A percentile compares a stretch with the other conserved stretches of the same genome.
These are phyloP conservation scores for Pistacia atlantica DNA, from an alignment of 345 rosid species.

Conservation along the genomic window DNA sequence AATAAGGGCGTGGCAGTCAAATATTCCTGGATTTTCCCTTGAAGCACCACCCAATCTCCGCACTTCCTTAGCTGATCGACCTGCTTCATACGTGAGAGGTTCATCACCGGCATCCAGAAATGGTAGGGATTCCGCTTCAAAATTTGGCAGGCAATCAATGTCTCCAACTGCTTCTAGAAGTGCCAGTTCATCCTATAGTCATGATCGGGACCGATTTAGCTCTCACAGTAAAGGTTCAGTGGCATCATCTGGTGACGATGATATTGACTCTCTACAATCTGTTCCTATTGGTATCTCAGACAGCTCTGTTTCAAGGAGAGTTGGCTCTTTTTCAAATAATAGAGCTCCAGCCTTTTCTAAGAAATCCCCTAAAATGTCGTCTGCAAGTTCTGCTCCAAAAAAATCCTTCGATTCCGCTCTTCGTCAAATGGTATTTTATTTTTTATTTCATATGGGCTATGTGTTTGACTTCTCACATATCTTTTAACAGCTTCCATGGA, in stretches of 20 bases:
- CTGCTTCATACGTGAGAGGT: conserved; percentile 92
- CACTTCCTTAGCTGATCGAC: conserved; percentile 92
- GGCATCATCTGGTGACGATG: conserved; percentile 95
- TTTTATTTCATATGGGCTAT: conserved; percentile 9
- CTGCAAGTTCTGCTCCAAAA: conserved; percentile 88
- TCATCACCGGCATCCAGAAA: conserved; percentile 96
- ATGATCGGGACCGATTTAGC: conserved; percentile 82
- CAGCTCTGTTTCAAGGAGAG: conserved; percentile 51
- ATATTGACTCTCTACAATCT: conserved; percentile 70
- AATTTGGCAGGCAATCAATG: conserved; percentile 78
- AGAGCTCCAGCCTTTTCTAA: conserved; percentile 66
- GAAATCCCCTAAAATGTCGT: conserved; percentile 49
- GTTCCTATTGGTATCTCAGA: conserved; percentile 53
- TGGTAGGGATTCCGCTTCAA: conserved; percentile 61
- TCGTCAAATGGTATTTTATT: conserved; percentile 76
- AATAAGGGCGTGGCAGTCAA: conserved; percentile 88
- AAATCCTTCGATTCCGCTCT: conserved; percentile 70
- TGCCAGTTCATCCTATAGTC: conserved; percentile 83
- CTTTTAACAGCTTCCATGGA: background rate
- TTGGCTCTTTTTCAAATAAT: conserved; percentile 57
- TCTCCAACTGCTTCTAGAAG: conserved; percentile 96
- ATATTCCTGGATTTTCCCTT: conserved; percentile 89
- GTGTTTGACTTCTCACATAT: background rate
- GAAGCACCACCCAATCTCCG: conserved; percentile 99
- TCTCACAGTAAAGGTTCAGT: conserved; percentile 85